A percentile compares a stretch with the other conserved stretches of the same genome.
phyloP scores from a whole-genome alignment of 2,329 filamentous ascomycete species.

The Talaromyces sp. region DNA sequence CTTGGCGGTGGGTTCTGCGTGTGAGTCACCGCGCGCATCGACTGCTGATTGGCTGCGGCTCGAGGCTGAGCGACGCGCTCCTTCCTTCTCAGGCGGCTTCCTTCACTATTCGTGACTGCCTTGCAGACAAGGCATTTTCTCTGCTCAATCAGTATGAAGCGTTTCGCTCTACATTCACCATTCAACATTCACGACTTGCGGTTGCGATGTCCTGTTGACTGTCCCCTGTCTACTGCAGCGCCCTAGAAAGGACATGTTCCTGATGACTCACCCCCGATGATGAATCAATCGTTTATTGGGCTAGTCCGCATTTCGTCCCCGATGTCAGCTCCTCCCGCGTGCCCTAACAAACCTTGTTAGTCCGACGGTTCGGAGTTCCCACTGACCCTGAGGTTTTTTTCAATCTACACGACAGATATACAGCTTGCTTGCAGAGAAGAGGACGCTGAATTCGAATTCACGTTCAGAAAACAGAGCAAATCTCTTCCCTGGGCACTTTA shows the following conservation, averaged over 20 bases:
- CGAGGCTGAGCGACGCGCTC: not conserved
- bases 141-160: not conserved
- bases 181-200: too few relatives aligned
- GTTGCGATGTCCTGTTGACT: too few relatives aligned
- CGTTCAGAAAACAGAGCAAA: not conserved
- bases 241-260: not conserved
- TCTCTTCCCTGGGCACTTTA: too few relatives aligned
- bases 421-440: not conserved
- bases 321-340: not conserved
- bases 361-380: not conserved
- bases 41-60: constrained; percentile 6
- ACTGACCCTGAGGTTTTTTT: too few relatives aligned
- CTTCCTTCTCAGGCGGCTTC: not conserved
- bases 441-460: not conserved
- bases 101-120: too few relatives aligned
- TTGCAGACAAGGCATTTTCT: not conserved
- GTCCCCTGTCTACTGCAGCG: too few relatives aligned
- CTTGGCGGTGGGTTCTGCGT: not conserved
- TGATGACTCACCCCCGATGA: not conserved
- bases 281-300: not conserved
- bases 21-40: constrained; percentile 6
- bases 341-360: not conserved
- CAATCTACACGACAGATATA: not conserved
- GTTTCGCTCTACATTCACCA: too few relatives aligned
- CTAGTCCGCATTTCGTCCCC: not conserved